Conservation (phyloP, 345 rosid species). For the Salix udensis region DNA sequence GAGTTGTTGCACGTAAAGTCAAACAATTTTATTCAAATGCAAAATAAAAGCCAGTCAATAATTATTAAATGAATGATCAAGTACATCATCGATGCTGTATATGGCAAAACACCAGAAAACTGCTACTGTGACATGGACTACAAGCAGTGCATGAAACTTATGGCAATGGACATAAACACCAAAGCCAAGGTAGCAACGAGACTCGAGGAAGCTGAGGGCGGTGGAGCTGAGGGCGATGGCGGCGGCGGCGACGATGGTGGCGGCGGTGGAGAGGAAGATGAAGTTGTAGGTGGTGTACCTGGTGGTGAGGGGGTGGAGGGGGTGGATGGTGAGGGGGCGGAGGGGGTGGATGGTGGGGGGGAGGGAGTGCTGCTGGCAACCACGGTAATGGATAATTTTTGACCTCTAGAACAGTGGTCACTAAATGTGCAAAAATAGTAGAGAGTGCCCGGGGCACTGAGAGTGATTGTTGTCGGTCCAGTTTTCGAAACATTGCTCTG, state of each 20-base stretch:
- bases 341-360: slow-evolving; percentile 5
- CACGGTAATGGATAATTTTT: slow-evolving; percentile 14
- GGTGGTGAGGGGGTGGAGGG: slow-evolving; percentile 4
- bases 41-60: not conserved
- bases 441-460: not conserved
- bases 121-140: not conserved
- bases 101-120: not conserved
- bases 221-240: not conserved
- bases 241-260: not conserved
- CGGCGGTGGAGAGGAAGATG: not conserved
- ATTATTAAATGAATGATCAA: not conserved
- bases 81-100: not conserved
- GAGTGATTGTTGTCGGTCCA: slow-evolving; percentile 15
- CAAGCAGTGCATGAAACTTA: not conserved
- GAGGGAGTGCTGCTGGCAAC: not conserved
- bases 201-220: not conserved
- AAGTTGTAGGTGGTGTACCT: not conserved
- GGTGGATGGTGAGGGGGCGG: not conserved
- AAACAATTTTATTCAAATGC: too few species aligned
- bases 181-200: not conserved
- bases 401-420: slow-evolving; percentile 13
- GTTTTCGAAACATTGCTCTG: not conserved
- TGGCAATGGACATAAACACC: not conserved
- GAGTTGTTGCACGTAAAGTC: too few species aligned
- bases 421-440: slow-evolving; percentile 14